These are phyloP conservation scores for Spathaspora girioi DNA, from an alignment of 805 yeast genomes.

Conservation along the genomic window DNA sequence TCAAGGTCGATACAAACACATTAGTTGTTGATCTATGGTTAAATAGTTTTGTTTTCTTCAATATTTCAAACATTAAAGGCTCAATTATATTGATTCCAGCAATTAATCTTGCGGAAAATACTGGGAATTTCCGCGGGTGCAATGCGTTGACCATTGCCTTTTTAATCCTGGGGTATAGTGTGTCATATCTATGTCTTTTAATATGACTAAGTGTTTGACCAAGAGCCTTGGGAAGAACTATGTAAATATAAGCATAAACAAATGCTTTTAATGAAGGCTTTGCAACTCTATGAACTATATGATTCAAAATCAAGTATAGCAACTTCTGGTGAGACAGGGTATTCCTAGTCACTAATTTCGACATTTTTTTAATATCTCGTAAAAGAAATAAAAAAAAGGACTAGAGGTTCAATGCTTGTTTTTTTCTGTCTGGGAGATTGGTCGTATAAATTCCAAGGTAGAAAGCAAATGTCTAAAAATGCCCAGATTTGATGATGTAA, in stretches of 20 bases:
- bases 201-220: conserved; percentile 14
- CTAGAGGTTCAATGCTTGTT: neutral
- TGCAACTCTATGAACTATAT: conserved; percentile 10
- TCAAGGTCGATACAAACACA: conserved; percentile 20
- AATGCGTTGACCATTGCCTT: conserved; percentile 21
- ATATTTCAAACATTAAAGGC: conserved; percentile 14
- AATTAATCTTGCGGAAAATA: conserved; percentile 28
- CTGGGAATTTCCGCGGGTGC: conserved; percentile 31
- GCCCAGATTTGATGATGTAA: no score
- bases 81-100: conserved; percentile 30
- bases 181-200: conserved; percentile 13
- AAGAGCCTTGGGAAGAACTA: conserved; percentile 28
- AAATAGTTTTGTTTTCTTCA: conserved; percentile 2
- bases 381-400: neutral
- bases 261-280: conserved; percentile 31
- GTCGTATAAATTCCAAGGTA: neutral
- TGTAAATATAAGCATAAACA: conserved; percentile 29
- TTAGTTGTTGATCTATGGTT: conserved; percentile 4
- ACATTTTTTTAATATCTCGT: neutral
- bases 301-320: neutral
- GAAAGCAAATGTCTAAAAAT: no score
- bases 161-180: conserved; percentile 13
- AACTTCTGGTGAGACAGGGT: neutral
- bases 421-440: neutral
- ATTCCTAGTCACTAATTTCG: neutral